Base-by-base conservation (phyloP, 139 green algal species). In the Tetraselmis striata region DNA sequence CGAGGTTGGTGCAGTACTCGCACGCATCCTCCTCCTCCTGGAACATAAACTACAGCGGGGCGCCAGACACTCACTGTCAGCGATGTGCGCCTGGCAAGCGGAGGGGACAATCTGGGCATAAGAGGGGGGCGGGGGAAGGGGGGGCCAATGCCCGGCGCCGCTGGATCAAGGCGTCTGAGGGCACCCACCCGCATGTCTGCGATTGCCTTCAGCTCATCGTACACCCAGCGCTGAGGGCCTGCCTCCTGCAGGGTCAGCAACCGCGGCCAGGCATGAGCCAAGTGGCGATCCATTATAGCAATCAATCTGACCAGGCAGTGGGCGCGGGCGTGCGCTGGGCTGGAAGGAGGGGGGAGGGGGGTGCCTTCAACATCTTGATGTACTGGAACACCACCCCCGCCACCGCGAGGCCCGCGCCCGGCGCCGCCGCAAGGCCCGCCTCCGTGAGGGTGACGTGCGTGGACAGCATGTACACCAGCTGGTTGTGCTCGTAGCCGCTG, bases 21-120 rank as follows among this genome's bases (percentile, higher is more conserved):
- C 90, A 88, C 2, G 92, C 88, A 59, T 97, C 92, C 78, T 96
- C 92, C 82, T 98, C 95, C 86, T 98, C 95, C 29, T 82, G 75
- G 67, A 90, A 93, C 31, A 82, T 85, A 67, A 67, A 67, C 45
- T 80, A n/a, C n/a, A n/a, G n/a, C n/a, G n/a, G n/a, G n/a, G n/a
- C n/a, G n/a, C n/a, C n/a, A 18, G 22, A 75, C 23, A 75, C 23
- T 75, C 23, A 75, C 23, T n/a, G 58, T 75, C 18, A 75, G 22
- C 58, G 23, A 75, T 23, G 18, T 23, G 58, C 74, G 22, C 28
- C 74, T 28, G 22, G 24, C 24, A 30, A 77, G 18, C n/a, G n/a
- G n/a, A n/a, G n/a, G n/a, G n/a, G n/a, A n/a, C n/a, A n/a, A n/a
- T n/a, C n/a, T n/a, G n/a, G n/a, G n/a, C n/a, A n/a, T n/a, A n/a